phyloP scores from a whole-genome alignment of 192 early-diverging fungal species.

The Mortierella hygrophila region DNA sequence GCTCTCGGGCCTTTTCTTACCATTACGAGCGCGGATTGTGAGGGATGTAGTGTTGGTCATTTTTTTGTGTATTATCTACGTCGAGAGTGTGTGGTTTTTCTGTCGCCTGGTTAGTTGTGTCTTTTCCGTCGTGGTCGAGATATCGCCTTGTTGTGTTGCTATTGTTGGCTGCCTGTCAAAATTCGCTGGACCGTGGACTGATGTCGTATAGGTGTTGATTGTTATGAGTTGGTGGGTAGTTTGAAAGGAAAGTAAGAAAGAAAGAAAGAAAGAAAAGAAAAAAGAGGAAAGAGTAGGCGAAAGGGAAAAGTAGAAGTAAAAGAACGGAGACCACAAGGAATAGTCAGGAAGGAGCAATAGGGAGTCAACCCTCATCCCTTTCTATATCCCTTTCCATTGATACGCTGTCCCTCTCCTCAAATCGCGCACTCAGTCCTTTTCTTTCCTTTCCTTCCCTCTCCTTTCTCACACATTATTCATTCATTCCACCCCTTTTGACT shows the following conservation, averaged over 20 bases:
- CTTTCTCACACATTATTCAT: neutral
- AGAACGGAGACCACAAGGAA: neutral
- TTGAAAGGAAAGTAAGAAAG: neutral
- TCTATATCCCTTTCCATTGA: neutral
- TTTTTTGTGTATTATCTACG: neutral
- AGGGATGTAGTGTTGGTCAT: constrained; percentile 19
- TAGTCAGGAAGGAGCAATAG: neutral
- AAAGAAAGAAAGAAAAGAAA: neutral
- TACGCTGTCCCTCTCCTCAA: neutral
- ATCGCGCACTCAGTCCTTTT: neutral
- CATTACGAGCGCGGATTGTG: constrained; percentile 28
- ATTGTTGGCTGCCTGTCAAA: neutral
- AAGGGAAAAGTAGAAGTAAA: neutral
- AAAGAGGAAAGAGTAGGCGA: neutral
- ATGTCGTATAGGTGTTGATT: neutral
- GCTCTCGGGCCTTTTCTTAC: constrained; percentile 6
- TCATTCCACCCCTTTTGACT: neutral
- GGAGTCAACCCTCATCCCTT: neutral
- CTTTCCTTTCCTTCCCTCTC: neutral
- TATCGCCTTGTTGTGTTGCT: neutral
- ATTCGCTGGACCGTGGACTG: neutral
- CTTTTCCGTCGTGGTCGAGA: neutral
- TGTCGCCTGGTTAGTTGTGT: neutral
- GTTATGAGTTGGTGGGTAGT: neutral
- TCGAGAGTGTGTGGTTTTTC: neutral